These are phyloP conservation scores for Clavispora fructus DNA, from an alignment of 805 yeast genomes.

Conservation along the genomic window DNA sequence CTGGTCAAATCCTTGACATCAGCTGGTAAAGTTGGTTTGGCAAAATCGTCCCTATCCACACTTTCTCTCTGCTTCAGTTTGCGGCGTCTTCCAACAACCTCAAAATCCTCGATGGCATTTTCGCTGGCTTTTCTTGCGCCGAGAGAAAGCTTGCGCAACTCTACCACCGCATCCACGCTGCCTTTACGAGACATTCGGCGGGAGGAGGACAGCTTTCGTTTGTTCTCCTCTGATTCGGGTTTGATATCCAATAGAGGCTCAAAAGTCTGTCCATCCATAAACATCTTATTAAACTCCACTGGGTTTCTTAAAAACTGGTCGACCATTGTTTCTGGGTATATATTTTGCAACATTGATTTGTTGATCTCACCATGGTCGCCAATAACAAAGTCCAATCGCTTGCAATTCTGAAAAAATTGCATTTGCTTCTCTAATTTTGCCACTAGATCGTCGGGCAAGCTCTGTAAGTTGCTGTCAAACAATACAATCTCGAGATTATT, in stretches of 20 bases:
- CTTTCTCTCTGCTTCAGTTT: conserved; percentile 1
- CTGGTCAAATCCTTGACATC: neutral
- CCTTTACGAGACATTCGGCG: conserved; percentile 20
- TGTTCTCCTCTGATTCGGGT: conserved; percentile 15
- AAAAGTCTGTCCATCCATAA: conserved; percentile 31
- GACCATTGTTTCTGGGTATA: conserved; percentile 6
- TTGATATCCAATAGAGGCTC: conserved; percentile 33
- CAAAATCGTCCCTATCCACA: neutral
- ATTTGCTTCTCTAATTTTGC: conserved; percentile 24
- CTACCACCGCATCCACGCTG: conserved; percentile 17
- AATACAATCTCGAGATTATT: conserved; percentile 60
- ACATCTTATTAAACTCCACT: conserved; percentile 22
- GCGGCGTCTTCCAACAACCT: conserved; percentile 3
- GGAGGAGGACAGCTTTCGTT: conserved; percentile 17
- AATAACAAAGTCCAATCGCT: conserved; percentile 16
- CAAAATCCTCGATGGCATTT: conserved; percentile 16
- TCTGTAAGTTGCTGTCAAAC: conserved; percentile 35
- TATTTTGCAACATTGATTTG: conserved; percentile 1
- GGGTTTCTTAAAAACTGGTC: conserved; percentile 18
- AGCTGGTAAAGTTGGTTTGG: neutral
- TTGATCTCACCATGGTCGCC: conserved; percentile 15
- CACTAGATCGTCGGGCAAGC: conserved; percentile 23
- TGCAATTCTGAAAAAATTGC: conserved; percentile 24
- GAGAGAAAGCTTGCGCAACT: conserved; percentile 22
- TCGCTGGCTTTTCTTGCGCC: conserved; percentile 9